Percentiles rank a stretch among this genome's conserved stretches.
phyloP scores from a whole-genome alignment of 2,329 filamentous ascomycete genomes.

The Fusarium setosum region DNA sequence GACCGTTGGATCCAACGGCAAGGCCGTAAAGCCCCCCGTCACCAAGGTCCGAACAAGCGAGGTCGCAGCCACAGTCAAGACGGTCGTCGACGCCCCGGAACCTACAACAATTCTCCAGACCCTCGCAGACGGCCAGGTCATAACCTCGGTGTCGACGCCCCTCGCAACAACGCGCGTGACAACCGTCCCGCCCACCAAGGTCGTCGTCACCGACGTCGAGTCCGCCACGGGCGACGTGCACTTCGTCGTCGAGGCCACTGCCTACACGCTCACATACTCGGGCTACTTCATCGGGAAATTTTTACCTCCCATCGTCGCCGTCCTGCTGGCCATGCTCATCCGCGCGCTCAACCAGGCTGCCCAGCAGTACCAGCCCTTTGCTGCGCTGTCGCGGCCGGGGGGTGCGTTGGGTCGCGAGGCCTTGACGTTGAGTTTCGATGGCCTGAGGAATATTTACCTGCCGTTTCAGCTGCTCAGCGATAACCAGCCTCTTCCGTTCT shows the following conservation, averaged over 20 bases:
- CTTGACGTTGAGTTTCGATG: conserved; percentile 54
- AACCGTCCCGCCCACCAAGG: conserved; percentile 23
- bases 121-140: conserved; percentile 19
- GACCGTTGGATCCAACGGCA: conserved; percentile 16
- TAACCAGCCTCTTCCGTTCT: conserved; percentile 47
- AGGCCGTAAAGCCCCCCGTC: conserved; percentile 8
- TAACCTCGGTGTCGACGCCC: conserved; percentile 20
- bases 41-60: conserved; percentile 25
- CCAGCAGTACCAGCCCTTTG: conserved; percentile 57
- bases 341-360: conserved; percentile 54
- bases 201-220: conserved; percentile 28
- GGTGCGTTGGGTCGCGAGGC: conserved; percentile 55
- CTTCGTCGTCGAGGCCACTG: conserved; percentile 26
- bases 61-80: conserved; percentile 25
- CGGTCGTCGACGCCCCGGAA: conserved; percentile 19
- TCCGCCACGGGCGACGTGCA: conserved; percentile 9
- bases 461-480: conserved; percentile 49
- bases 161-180: conserved; percentile 23
- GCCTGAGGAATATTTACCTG: conserved; percentile 48
- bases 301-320: conserved; percentile 53
- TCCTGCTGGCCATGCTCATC: conserved; percentile 53
- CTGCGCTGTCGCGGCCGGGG: conserved; percentile 49
- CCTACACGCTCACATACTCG: conserved; percentile 26
- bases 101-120: conserved; percentile 22
- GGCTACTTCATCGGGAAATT: conserved; percentile 55